Evolutionary conservation across 805 yeast species (phyloP).

Genomic region (Candida oleophila): DNA sequence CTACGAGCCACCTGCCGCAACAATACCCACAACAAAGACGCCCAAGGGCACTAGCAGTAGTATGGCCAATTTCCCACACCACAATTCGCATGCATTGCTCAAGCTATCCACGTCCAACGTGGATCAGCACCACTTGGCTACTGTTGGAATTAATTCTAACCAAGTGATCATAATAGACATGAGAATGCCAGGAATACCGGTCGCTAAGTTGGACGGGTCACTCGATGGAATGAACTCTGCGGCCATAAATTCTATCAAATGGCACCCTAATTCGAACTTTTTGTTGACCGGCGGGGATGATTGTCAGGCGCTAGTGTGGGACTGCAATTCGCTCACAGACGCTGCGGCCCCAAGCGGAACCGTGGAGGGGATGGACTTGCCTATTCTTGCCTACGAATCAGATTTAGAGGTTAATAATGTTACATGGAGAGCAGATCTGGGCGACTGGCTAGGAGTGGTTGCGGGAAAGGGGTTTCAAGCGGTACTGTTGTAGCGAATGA

Average conservation of each 20-base stretch:
- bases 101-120: conserved; percentile 74
- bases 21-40: conserved; percentile 5
- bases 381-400: conserved; percentile 55
- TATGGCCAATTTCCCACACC: conserved; percentile 7
- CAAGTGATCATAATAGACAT: conserved; percentile 73
- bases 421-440: conserved; percentile 63
- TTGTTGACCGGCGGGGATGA: conserved; percentile 69
- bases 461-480: conserved; percentile 71
- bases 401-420: conserved; percentile 74
- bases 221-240: conserved; percentile 50
- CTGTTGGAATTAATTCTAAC: conserved; percentile 70
- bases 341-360: conserved; percentile 17
- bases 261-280: conserved; percentile 78
- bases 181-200: conserved; percentile 84
- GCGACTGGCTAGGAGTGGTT: conserved; percentile 80
- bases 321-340: conserved; percentile 32
- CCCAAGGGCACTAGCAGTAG: conserved; percentile 1
- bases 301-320: conserved; percentile 74
- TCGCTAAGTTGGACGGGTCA: conserved; percentile 60
- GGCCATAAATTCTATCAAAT: conserved; percentile 68
- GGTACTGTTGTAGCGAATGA: conserved; percentile 30
- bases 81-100: conserved; percentile 58
- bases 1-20: conserved; percentile 65
- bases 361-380: conserved; percentile 26
- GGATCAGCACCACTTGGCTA: conserved; percentile 82